Conservation (phyloP, 345 rosid species). For the Citropsis articulata region DNA sequence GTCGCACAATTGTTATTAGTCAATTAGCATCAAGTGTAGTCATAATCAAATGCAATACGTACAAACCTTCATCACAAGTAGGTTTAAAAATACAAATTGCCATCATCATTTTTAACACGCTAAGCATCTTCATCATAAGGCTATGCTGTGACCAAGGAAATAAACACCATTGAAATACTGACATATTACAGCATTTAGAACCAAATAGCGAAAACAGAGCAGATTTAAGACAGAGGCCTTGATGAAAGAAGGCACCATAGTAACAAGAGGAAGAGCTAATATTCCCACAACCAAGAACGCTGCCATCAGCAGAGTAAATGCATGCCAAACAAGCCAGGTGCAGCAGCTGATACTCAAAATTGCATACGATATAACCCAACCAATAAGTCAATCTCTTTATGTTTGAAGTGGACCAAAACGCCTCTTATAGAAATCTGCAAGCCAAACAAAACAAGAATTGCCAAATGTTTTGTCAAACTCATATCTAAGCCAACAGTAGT, state of each 20-base stretch:
- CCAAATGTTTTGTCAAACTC: not conserved
- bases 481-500: not conserved
- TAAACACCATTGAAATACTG: not conserved
- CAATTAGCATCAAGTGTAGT: not conserved
- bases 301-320: slow-evolving; percentile 2
- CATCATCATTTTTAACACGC: not conserved
- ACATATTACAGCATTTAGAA: not conserved
- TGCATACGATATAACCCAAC: slow-evolving; percentile 13
- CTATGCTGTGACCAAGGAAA: not conserved
- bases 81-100: not conserved
- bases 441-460: slow-evolving; percentile 4
- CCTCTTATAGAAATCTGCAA: slow-evolving; percentile 30
- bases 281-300: slow-evolving; percentile 3
- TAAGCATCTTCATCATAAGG: not conserved
- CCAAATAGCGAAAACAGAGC: slow-evolving; percentile 1
- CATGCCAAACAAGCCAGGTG: slow-evolving; percentile 19
- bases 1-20: not conserved
- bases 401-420: slow-evolving; percentile 16
- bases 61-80: not conserved
- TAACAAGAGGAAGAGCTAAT: not conserved
- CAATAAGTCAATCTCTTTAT: slow-evolving; percentile 10
- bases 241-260: not conserved
- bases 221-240: slow-evolving; percentile 1
- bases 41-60: not conserved
- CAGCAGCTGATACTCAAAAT: slow-evolving; percentile 12